Evolutionary conservation across 2,329 filamentous ascomycete genomes (phyloP).

Genomic region (Rosellinia necatrix): DNA sequence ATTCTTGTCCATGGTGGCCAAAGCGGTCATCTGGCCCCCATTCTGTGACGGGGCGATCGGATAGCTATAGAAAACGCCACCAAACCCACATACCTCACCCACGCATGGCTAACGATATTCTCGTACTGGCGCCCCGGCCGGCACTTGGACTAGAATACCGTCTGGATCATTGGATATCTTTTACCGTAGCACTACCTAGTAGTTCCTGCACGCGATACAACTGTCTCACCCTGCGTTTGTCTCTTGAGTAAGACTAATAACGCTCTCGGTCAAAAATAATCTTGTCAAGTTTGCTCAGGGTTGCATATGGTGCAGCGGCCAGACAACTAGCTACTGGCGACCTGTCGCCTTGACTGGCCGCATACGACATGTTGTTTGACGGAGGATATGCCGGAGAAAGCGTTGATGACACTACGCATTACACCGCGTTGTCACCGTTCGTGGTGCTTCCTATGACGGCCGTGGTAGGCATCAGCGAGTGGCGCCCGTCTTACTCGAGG

Average conservation of each 20-base stretch:
- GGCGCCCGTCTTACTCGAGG: slow-evolving; percentile 19
- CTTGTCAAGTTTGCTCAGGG: slow-evolving; percentile 22
- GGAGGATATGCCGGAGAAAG: slow-evolving; percentile 8
- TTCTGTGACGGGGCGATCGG: slow-evolving; percentile 7
- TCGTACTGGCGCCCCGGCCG: not conserved
- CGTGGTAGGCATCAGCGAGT: slow-evolving; percentile 21
- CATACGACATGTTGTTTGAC: slow-evolving; percentile 25
- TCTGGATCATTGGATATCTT: slow-evolving; percentile 10
- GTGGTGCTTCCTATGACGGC: slow-evolving; percentile 17
- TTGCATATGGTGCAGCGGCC: slow-evolving; percentile 22
- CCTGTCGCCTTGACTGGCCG: slow-evolving; percentile 19
- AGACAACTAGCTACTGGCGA: slow-evolving; percentile 16
- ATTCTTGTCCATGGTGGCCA: not conserved
- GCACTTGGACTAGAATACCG: not conserved
- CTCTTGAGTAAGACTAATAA: slow-evolving; percentile 34
- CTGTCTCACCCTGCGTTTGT: slow-evolving; percentile 41
- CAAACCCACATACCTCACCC: slow-evolving; percentile 5
- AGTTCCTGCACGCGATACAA: slow-evolving; percentile 30
- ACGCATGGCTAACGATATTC: slow-evolving; percentile 6
- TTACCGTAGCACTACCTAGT: slow-evolving; percentile 18
- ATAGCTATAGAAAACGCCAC: slow-evolving; percentile 2
- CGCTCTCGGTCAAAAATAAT: slow-evolving; percentile 32
- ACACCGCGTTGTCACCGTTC: slow-evolving; percentile 22
- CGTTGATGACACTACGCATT: slow-evolving; percentile 20
- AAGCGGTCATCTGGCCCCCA: not conserved